A percentile compares a stretch with the other conserved stretches of the same genome.
Evolutionary conservation across 2,329 filamentous ascomycete species (phyloP).

Genomic region (Ophiocordyceps camponoti-leonardi): DNA sequence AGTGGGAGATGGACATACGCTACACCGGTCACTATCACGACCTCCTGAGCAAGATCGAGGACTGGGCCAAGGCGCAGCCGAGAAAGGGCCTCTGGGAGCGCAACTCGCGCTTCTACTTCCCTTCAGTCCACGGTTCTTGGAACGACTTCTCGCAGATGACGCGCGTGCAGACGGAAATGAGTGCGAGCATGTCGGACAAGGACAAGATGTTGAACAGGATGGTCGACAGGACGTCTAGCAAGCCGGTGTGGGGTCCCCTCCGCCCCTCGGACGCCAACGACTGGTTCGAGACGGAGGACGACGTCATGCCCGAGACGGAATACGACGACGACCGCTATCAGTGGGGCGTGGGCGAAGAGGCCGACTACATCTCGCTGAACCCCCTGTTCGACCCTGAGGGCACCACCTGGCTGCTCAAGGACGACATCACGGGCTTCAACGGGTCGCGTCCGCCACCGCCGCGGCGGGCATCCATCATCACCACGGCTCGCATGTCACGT

Average conservation of each 20-base stretch:
- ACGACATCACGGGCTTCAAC: conserved; percentile 78
- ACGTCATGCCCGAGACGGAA: conserved; percentile 49
- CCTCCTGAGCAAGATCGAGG: conserved; percentile 49
- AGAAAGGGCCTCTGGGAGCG: conserved; percentile 71
- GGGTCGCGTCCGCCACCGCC: conserved; percentile 39
- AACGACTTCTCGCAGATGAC: conserved; percentile 62
- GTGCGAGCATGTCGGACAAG: conserved; percentile 46
- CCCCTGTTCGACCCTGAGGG: conserved; percentile 81
- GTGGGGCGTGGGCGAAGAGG: conserved; percentile 83
- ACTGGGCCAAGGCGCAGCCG: conserved; percentile 56
- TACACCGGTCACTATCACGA: conserved; percentile 81
- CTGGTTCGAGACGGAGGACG: conserved; percentile 55
- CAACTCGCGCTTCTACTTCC: conserved; percentile 61
- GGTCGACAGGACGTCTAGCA: conserved; percentile 27
- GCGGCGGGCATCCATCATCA: conserved; percentile 77
- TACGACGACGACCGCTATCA: conserved; percentile 66
- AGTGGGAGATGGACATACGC: conserved; percentile 88
- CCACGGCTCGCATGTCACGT: conserved; percentile 66
- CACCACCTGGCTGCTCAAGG: conserved; percentile 66
- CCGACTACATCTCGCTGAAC: conserved; percentile 81
- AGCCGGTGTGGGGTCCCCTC: conserved; percentile 70
- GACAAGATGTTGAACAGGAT: conserved; percentile 50
- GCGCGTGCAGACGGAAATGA: conserved; percentile 57
- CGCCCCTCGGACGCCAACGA: conserved; percentile 51
- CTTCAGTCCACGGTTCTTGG: conserved; percentile 59